Conservation (phyloP, 257 asterid genomes). For the Dorcoceras hygrometricum region DNA sequence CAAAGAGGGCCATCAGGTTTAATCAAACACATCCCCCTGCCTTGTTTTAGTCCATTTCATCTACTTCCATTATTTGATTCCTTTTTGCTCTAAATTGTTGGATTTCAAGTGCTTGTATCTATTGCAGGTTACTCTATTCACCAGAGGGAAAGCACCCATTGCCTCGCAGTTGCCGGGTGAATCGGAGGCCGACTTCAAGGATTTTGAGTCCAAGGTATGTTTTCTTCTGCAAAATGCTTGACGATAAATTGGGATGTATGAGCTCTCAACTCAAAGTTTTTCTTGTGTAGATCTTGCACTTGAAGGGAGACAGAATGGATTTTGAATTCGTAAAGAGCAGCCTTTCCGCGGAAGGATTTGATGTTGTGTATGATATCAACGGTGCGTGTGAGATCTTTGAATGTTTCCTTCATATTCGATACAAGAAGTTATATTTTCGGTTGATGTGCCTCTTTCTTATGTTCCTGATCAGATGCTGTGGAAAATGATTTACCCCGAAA, state of each 20-base stretch:
- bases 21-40: background rate
- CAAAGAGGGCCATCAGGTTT: constrained; percentile 95
- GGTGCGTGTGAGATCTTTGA: constrained; percentile 38
- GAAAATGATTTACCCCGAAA: background rate
- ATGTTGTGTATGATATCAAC: constrained; percentile 91
- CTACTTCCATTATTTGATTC: background rate
- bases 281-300: constrained; percentile 64
- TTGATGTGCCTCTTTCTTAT: too few relatives aligned
- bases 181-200: constrained; percentile 68
- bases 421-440: background rate
- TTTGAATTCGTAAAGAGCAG: constrained; percentile 87
- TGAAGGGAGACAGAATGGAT: constrained; percentile 93
- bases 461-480: background rate
- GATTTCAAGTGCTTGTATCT: background rate
- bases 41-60: background rate
- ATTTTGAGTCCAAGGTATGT: constrained; percentile 72
- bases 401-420: background rate
- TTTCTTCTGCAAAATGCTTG: background rate
- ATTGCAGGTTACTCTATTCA: constrained; percentile 87
- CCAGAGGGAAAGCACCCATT: constrained; percentile 96
- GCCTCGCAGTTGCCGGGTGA: constrained; percentile 91
- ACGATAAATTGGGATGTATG: background rate
- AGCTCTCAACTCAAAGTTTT: background rate
- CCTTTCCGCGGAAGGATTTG: constrained; percentile 85
- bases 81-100: constrained; percentile 1